Evolutionary conservation across 257 asterid species (phyloP), one percentile per base, ranked within the genome.

Genomic region (Solanum sejunctum): DNA sequence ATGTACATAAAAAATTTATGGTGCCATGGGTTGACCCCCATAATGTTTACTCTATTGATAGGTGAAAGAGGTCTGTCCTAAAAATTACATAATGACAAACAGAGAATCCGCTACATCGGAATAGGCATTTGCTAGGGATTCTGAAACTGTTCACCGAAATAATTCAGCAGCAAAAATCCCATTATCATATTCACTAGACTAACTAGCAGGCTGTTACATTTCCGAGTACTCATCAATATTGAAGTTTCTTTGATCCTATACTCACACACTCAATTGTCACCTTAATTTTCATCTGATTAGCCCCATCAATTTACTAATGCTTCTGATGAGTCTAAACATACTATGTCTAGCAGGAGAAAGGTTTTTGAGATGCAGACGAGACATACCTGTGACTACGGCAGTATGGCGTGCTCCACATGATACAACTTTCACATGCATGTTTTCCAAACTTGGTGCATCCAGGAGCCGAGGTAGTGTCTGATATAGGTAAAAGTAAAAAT

Each of bases 321-420:
- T 12, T 43, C 56, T 71, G 36, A 71, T 71, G 18, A 23, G 11
- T 45, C 26, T 45, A 72, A n/a, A 7, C 7, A 13, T 72, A 45
- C n/a, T 72, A 72, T 6, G 36, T 57, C 28, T 81, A 71, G 64
- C 72, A 1, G 18, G 69, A 61, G 39, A 67, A 43, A 75, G 60
- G n/a, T 45, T 72, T 72, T n/a, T 49, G 7, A 72, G 81, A 72
- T 3, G 41, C 57, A n/a, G 57, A 72, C 28, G 28, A 39, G 58
- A 70, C 92, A 12, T 77, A 95, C 98, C 97, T 87, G 99, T 92
- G 77, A 94, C 86, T 18, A 94, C 90, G 18, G 98, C 96, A 86
- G 90, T 94, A 89, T 97, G 99, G 13, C 99, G 99, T 64, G 99
- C 99, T 85, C 99, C 99, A 72, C 99, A 92, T 7, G 99, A 97